Evolutionary conservation across 202 grass and related monocot species (phyloP).

Genomic region (Saccharum hybrid): DNA sequence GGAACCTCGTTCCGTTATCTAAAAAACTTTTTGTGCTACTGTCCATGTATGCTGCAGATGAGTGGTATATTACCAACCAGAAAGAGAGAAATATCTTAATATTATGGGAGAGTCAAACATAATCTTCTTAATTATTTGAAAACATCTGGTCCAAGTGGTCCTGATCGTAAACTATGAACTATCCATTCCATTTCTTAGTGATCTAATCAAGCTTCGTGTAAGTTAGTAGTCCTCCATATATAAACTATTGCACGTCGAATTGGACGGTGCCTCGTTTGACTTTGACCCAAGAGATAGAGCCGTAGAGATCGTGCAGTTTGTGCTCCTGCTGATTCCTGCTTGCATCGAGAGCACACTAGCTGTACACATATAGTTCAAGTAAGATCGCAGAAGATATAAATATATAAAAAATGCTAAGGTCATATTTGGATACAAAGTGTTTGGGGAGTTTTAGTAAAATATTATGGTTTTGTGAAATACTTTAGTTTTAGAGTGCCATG

Average conservation of each 20-base stretch:
- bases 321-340: no score
- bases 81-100: neutral
- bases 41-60: neutral
- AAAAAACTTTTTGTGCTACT: neutral
- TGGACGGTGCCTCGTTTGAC: constrained; percentile 33
- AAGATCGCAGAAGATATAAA: neutral
- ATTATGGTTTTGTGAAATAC: no score
- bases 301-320: neutral
- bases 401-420: no score
- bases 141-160: neutral
- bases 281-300: constrained; percentile 16
- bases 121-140: neutral
- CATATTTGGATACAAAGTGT: no score
- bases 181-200: no score
- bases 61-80: constrained; percentile 27
- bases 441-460: no score
- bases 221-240: no score
- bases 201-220: constrained; percentile 15
- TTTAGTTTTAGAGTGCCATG: no score
- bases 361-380: no score
- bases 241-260: constrained; percentile 32
- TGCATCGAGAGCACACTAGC: no score
- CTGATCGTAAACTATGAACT: neutral
- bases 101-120: neutral
- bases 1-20: no score